These are phyloP conservation scores for Phytophthora brassicae DNA, from an alignment of 352 stramenopile genomes.

Conservation along the genomic window DNA sequence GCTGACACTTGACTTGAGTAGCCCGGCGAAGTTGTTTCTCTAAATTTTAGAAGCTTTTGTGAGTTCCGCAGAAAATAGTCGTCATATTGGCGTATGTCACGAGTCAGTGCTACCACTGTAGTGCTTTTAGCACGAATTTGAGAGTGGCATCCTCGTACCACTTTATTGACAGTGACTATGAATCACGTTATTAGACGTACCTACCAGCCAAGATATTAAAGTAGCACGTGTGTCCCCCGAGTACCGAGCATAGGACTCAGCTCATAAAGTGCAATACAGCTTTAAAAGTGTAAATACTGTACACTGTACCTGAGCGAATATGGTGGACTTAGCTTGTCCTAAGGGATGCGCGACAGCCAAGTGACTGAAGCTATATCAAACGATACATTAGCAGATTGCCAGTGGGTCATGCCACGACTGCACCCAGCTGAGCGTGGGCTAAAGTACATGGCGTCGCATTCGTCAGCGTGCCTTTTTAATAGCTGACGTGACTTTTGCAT, in stretches of 20 bases:
- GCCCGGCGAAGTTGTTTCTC: too few relatives aligned
- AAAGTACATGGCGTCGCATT: too few relatives aligned
- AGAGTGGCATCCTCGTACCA: not conserved
- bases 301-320: not conserved
- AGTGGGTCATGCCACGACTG: not conserved
- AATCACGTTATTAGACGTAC: not conserved
- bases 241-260: not conserved
- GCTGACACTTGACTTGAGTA: too few relatives aligned
- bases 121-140: not conserved
- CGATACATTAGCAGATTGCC: not conserved
- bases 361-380: too few relatives aligned
- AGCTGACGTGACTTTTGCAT: too few relatives aligned
- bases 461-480: too few relatives aligned
- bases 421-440: too few relatives aligned
- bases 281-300: not conserved
- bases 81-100: too few relatives aligned
- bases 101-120: slow-evolving; percentile 19
- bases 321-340: not conserved
- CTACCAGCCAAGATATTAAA: not conserved
- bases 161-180: too few relatives aligned
- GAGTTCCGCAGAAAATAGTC: too few relatives aligned
- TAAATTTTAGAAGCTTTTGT: too few relatives aligned
- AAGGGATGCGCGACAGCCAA: too few relatives aligned
- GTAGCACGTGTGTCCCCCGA: not conserved
- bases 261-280: not conserved